Evolutionary conservation across 169 alveolate genomes (phyloP).

Genomic region (Plasmodium blacklocki): DNA sequence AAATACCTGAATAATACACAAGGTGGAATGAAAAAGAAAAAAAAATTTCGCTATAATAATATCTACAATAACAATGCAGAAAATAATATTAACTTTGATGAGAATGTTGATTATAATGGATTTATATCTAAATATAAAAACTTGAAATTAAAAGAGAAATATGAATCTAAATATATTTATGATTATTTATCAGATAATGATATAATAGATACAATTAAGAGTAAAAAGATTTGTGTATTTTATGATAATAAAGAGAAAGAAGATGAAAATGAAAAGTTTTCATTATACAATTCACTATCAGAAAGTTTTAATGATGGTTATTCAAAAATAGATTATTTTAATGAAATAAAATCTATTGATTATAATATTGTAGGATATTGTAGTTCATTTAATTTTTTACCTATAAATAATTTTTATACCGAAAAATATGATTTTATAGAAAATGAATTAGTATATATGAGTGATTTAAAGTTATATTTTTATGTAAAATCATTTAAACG

Average conservation of each 20-base stretch:
- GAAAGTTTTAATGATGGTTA: constrained; percentile 21
- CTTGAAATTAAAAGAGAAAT: constrained; percentile 4
- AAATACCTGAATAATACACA: too few relatives aligned
- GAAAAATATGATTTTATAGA: constrained; percentile 73
- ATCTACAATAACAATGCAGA: too few relatives aligned
- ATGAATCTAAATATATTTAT: constrained; percentile 46
- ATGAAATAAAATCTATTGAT: constrained; percentile 48
- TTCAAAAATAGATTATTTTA: constrained; percentile 48
- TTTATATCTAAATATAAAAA: constrained; percentile 27
- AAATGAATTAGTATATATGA: constrained; percentile 43
- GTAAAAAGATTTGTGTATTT: constrained; percentile 72
- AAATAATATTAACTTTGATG: too few relatives aligned
- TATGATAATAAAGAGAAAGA: constrained; percentile 74
- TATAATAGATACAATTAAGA: constrained; percentile 63
- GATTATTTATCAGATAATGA: constrained; percentile 66
- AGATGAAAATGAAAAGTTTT: constrained; percentile 57
- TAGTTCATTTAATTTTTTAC: constrained; percentile 60
- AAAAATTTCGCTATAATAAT: too few relatives aligned
- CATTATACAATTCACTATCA: constrained; percentile 16
- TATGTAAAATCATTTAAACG: constrained; percentile 58
- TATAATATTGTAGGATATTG: constrained; percentile 46
- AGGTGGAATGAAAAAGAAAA: too few relatives aligned
- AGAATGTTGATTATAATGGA: background rate
- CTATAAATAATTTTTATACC: constrained; percentile 65
- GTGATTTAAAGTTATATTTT: constrained; percentile 55